A percentile compares a stretch with the other conserved stretches of the same genome.
phyloP scores from a whole-genome alignment of 495 filamentous ascomycete genomes.

The Hypoxylon intermedium region DNA sequence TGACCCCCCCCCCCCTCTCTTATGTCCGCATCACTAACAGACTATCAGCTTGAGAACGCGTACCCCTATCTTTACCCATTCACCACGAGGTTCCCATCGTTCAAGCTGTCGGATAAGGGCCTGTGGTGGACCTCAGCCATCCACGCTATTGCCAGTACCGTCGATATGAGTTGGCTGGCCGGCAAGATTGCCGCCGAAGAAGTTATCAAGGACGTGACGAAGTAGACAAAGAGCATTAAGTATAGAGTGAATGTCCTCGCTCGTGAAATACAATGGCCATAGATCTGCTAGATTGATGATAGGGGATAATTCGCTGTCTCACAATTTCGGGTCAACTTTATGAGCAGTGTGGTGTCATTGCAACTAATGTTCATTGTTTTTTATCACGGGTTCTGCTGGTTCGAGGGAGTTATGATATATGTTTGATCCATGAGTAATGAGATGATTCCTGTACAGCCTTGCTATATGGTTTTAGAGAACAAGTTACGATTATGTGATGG shows the following conservation, averaged over 20 bases:
- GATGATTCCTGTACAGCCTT: conserved; percentile 11
- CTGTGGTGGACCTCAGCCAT: conserved; percentile 43
- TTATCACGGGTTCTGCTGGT: too few species aligned
- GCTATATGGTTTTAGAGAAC: conserved; percentile 24
- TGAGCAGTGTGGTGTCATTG: too few species aligned
- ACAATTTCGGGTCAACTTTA: too few species aligned
- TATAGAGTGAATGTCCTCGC: not conserved
- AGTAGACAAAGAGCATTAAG: not conserved
- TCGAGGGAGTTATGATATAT: not conserved
- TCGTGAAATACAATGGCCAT: too few species aligned
- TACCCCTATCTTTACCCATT: conserved; percentile 30
- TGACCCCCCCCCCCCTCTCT: not conserved
- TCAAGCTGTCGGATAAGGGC: conserved; percentile 30
- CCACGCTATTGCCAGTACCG: conserved; percentile 24
- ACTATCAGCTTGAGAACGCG: conserved; percentile 32
- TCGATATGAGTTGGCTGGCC: conserved; percentile 39
- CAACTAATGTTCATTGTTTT: too few species aligned
- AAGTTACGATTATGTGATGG: conserved; percentile 18
- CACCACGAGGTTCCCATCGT: conserved; percentile 19
- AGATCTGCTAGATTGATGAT: too few species aligned
- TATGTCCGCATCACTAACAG: not conserved
- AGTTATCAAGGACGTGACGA: conserved; percentile 20
- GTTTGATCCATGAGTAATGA: conserved; percentile 11
- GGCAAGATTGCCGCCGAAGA: conserved; percentile 38
- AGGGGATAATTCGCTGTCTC: too few species aligned